phyloP scores from a whole-genome alignment of 192 early-diverging fungal genomes.

The Umbelopsis vinacea region DNA sequence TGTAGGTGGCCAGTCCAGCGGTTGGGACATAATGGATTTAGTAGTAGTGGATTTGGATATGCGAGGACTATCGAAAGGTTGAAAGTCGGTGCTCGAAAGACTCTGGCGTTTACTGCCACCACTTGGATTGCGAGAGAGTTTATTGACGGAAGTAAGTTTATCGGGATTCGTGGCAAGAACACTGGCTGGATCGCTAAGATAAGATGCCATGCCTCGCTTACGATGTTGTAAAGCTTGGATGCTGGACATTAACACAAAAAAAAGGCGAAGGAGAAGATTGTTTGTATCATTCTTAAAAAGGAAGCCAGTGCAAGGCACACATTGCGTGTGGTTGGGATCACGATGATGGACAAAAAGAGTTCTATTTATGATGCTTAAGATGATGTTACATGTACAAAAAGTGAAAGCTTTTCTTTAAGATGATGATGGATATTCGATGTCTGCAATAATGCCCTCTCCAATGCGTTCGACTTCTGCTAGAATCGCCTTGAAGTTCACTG shows the following conservation, averaged over 20 bases:
- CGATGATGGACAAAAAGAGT: slow-evolving; percentile 20
- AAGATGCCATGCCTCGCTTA: slow-evolving; percentile 14
- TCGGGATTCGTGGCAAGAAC: slow-evolving; percentile 22
- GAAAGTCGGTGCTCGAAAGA: slow-evolving; percentile 20
- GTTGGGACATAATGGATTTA: slow-evolving; percentile 4
- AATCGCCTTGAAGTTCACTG: slow-evolving; percentile 67
- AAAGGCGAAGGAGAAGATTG: slow-evolving; percentile 23
- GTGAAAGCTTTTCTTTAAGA: slow-evolving; percentile 1
- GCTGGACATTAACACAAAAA: slow-evolving; percentile 16
- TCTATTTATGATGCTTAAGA: slow-evolving; percentile 2
- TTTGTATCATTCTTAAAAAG: slow-evolving; percentile 25
- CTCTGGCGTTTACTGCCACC: slow-evolving; percentile 18
- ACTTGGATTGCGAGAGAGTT: not conserved
- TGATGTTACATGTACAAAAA: slow-evolving; percentile 21
- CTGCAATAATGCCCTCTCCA: slow-evolving; percentile 56
- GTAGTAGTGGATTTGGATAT: slow-evolving; percentile 16
- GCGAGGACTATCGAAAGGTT: slow-evolving; percentile 15
- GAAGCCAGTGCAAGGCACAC: slow-evolving; percentile 20
- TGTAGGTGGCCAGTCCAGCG: slow-evolving; percentile 5
- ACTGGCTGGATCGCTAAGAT: slow-evolving; percentile 19
- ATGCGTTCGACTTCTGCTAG: slow-evolving; percentile 69
- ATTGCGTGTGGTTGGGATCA: slow-evolving; percentile 11
- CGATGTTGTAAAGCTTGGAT: slow-evolving; percentile 21
- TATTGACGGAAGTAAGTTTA: slow-evolving; percentile 1
- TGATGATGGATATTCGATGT: slow-evolving; percentile 21